These are phyloP conservation scores for Skeletonema costatum DNA, from an alignment of 108 stramenopile species.

Conservation along the genomic window DNA sequence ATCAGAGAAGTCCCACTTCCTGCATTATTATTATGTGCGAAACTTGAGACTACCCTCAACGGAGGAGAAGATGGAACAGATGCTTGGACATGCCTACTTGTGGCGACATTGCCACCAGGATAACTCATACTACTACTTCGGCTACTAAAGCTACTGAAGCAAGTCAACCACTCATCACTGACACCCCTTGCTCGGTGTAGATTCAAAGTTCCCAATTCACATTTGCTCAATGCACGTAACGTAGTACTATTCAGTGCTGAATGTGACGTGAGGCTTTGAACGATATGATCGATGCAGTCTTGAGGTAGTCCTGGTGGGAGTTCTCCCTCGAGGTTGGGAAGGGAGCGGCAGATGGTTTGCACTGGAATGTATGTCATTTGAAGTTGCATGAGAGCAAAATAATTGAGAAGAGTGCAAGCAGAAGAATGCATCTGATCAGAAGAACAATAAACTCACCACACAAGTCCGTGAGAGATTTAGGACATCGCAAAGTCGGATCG, in stretches of 20 bases:
- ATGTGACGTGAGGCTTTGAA: conserved; percentile 62
- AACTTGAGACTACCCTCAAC: conserved; percentile 17
- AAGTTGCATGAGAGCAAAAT: not conserved
- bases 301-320: conserved; percentile 79
- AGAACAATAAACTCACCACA: conserved; percentile 47
- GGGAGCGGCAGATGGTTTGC: conserved; percentile 62
- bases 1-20: conserved; percentile 15
- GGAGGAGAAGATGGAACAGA: conserved; percentile 15
- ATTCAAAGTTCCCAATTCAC: conserved; percentile 64
- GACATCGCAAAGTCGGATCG: conserved; percentile 54
- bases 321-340: conserved; percentile 62
- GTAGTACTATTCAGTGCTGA: conserved; percentile 79
- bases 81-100: not conserved
- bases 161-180: conserved; percentile 73
- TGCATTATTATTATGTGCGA: not conserved
- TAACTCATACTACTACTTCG: conserved; percentile 15
- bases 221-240: conserved; percentile 59
- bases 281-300: conserved; percentile 75
- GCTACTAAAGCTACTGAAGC: conserved; percentile 12
- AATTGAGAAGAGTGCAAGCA: not conserved
- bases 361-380: not conserved
- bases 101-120: conserved; percentile 13
- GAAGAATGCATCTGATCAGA: not conserved
- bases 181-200: conserved; percentile 79
- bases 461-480: conserved; percentile 72